Evolutionary conservation across 306 rosid species (phyloP), one percentile per base, ranked within the genome.

Genomic region (Acacia acuminata): DNA sequence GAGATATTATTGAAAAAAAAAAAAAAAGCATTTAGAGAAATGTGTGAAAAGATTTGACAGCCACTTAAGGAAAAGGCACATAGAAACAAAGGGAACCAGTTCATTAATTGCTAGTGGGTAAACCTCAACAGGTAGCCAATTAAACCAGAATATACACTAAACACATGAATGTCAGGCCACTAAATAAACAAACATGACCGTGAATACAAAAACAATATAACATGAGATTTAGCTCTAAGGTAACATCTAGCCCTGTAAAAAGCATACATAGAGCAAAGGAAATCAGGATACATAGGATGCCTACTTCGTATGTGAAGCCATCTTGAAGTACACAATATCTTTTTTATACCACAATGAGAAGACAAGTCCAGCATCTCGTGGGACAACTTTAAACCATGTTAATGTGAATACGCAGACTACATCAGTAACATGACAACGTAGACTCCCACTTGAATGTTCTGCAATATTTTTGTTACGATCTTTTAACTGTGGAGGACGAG

Each of bases 1-100:
- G 78, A 82, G 76, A 87, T 68, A 58, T 24, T 56, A 58, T 30
- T 58, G 73, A 79, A 22, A 67, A 75, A 86, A 81, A 84, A 58
- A 69, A 17, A 83, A 27, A 27, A n/a, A n/a, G 50, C 73, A 82
- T 82, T 67, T 78, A 42, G 73, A 58, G 53, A 80, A 32, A 80
- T 36, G 36, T 0, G 17, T 20, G 60, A 80, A 77, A 79, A 82
- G 50, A 73, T 82, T 68, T 76, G 40, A 44, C 77, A 81, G 65
- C 79, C 47, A 66, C 32, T 40, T 81, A 65, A 58, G 30, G 83
- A 84, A 69, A 84, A 64, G 60, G 76, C 76, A 79, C 66, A 77
- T 5, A 36, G 36, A 82, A 76, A 82, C 25, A 61, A 67, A 47
- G 47, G 42, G 43, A 63, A 71, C 50, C 67, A 58, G 43, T 48